Evolutionary conservation across 371 early-diverging fungal species (phyloP).

Genomic region (Apophysomyces variabilis): DNA sequence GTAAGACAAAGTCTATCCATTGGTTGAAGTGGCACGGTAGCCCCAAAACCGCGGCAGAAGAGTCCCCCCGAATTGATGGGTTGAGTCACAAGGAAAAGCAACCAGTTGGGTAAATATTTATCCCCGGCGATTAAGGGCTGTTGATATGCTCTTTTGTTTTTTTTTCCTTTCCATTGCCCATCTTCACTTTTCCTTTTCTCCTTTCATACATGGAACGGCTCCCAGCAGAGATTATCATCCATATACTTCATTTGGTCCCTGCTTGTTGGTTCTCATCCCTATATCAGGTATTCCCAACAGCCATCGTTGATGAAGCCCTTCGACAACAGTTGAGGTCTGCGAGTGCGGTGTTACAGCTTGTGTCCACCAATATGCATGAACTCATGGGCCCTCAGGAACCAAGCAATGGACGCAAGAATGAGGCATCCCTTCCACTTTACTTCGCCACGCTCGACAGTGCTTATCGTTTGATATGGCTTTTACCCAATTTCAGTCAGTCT

Average conservation of each 20-base stretch:
- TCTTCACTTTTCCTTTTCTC: conserved; percentile 20
- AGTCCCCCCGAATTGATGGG: no score
- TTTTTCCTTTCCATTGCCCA: conserved; percentile 9
- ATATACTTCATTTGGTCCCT: conserved; percentile 40
- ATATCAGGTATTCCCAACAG: conserved; percentile 34
- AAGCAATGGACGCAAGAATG: conserved; percentile 28
- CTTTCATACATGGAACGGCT: conserved; percentile 28
- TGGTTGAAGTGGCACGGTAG: not conserved
- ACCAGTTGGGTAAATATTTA: not conserved
- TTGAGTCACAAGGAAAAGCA: no score
- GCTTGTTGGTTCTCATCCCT: conserved; percentile 25
- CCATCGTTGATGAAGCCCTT: conserved; percentile 39
- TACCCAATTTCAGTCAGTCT: conserved; percentile 30
- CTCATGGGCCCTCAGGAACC: conserved; percentile 23
- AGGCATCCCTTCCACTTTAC: conserved; percentile 36
- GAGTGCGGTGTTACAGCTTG: conserved; percentile 27
- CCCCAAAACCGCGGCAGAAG: not conserved
- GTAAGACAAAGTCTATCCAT: no score
- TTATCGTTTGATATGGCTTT: conserved; percentile 37
- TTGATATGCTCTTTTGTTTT: no score
- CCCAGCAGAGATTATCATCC: conserved; percentile 40
- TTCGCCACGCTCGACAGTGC: conserved; percentile 30
- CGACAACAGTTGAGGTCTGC: conserved; percentile 29
- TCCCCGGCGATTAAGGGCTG: not conserved
- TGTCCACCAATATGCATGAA: conserved; percentile 55